Base-by-base conservation (phyloP, 805 yeast genomes). In the Blastobotrys attinorum region DNA sequence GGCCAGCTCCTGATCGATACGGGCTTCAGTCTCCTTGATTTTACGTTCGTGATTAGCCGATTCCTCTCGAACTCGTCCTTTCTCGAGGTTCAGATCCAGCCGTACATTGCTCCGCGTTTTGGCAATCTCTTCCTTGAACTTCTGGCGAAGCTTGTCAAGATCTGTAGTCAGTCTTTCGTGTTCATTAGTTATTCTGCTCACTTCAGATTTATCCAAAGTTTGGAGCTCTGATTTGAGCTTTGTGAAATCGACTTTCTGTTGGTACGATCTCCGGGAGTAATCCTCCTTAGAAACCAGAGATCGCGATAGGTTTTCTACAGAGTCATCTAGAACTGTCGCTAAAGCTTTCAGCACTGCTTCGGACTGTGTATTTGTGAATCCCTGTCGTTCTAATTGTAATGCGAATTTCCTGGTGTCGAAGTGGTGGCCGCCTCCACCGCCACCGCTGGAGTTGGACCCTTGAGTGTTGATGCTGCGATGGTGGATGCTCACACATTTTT, bases 191-290 rank as follows among this genome's bases (percentile, higher is more conserved):
- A 90, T 73, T 41, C 78, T 77, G 46, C 83, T 80, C 57, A 85
- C 83, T 56, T 92, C 97, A 22, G 87, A 75, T 58, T 80, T 79
- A 65, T 92, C 97, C 63, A 86, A 76, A 40, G 87, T 79, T 55
- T 87, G 89, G 34, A 92, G 71, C 61, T 90, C 97, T 25, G 96
- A 95, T 58, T 89, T 82, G 47, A 92, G 73, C 59, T 90, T 90
- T 31, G 96, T 92, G 71, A 92, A 90, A 59, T 92, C 97, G 25
- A 92, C 97, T 55, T 90, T 86, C 57, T 92, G 97, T 60, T 90
- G 96, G 62, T 92, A 92, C 3, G 96, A 83, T 58, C 88, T 75
- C 52, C 88, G 79, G 23, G 85, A 79, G 37, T 90, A 72, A 36
- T 81, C 79, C 54, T 88, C 96, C 54, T 87, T 81, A 21, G 88